A percentile compares a stretch with the other conserved stretches of the same genome.
These are phyloP conservation scores for Trapa incisa DNA, from an alignment of 345 rosid species.

Conservation along the genomic window DNA sequence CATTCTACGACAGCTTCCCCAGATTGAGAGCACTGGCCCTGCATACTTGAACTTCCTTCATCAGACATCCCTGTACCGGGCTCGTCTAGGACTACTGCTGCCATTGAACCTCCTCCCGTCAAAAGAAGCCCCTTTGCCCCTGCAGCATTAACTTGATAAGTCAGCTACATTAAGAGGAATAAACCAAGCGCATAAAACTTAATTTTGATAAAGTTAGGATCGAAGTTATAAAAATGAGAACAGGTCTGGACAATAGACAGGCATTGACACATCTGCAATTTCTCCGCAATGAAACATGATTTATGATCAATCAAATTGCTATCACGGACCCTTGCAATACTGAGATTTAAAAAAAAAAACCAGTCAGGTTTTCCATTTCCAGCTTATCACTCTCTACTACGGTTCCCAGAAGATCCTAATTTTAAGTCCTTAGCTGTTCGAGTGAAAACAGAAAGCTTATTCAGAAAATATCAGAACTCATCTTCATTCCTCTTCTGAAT, in stretches of 20 bases:
- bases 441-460: background rate
- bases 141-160: conserved; percentile 21
- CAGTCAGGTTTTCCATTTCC: background rate
- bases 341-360: conserved; percentile 23
- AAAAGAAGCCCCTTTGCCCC: conserved; percentile 16
- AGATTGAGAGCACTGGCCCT: conserved; percentile 31
- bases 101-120: conserved; percentile 39
- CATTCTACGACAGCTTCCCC: conserved; percentile 83
- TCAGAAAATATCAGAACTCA: background rate
- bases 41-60: conserved; percentile 50
- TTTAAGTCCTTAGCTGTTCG: background rate
- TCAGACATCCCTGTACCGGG: conserved; percentile 55
- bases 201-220: background rate
- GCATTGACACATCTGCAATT: background rate
- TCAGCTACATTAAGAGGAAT: conserved; percentile 13
- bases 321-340: background rate
- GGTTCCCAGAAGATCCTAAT: background rate
- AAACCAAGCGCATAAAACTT: conserved; percentile 2
- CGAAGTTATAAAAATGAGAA: background rate
- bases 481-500: background rate
- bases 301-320: background rate
- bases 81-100: conserved; percentile 51
- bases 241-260: background rate
- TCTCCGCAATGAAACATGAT: background rate
- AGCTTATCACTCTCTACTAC: background rate